phyloP scores from a whole-genome alignment of 2,329 filamentous ascomycete genomes.

The Shiraia sp. region DNA sequence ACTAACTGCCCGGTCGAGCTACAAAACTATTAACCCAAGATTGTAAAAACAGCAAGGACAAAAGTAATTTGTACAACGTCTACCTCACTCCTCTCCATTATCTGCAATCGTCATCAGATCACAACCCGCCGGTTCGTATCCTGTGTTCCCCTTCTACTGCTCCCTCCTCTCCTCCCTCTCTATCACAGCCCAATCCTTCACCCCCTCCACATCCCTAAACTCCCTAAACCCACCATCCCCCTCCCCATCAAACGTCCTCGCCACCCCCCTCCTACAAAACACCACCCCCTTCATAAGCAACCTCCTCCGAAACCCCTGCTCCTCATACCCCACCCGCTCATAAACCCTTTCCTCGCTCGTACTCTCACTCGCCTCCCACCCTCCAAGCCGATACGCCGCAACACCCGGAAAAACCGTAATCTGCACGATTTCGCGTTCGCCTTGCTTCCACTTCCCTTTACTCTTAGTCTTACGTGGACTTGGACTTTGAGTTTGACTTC shows the following conservation, averaged over 20 bases:
- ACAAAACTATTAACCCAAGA: no score
- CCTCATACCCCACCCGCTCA: background rate
- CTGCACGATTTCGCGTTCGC: constrained; percentile 21
- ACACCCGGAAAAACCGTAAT: constrained; percentile 28
- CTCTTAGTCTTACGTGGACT: no score
- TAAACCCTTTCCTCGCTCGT: background rate
- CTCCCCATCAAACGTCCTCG: constrained; percentile 10
- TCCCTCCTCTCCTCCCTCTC: constrained; percentile 1
- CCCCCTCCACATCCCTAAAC: constrained; percentile 25
- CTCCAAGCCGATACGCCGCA: constrained; percentile 27
- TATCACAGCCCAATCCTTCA: constrained; percentile 9
- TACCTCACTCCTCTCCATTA: no score
- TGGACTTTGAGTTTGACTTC: no score
- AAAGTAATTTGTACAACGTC: no score
- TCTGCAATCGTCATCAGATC: no score
- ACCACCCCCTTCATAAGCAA: constrained; percentile 28
- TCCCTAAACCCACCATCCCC: constrained; percentile 26
- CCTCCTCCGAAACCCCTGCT: constrained; percentile 15
- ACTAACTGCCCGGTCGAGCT: no score
- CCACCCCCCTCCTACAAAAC: constrained; percentile 30
- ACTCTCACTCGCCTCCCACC: constrained; percentile 25
- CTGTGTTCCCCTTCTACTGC: background rate
- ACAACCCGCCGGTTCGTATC: no score
- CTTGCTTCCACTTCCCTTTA: no score
- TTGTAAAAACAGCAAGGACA: no score